These are phyloP conservation scores for Colletotrichum spinosum DNA, from an alignment of 2,329 filamentous ascomycete genomes.

Conservation along the genomic window DNA sequence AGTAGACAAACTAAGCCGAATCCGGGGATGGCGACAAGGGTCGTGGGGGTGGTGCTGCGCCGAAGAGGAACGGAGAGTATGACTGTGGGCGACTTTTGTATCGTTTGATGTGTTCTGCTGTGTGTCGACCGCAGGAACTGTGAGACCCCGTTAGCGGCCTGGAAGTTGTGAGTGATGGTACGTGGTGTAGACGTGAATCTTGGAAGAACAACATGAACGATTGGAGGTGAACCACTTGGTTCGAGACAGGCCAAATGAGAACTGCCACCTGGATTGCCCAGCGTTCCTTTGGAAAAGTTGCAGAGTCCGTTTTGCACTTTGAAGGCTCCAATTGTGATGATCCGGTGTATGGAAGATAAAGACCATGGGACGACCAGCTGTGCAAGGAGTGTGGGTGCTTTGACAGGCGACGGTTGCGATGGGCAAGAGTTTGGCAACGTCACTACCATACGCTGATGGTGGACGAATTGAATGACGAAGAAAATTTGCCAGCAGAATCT, in stretches of 20 bases:
- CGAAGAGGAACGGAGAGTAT: slow-evolving; percentile 20
- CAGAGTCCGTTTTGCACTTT: slow-evolving; percentile 17
- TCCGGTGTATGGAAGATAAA: no score
- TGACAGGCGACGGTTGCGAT: not conserved
- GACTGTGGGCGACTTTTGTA: slow-evolving; percentile 18
- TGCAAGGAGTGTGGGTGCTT: slow-evolving; percentile 6
- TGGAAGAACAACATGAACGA: not conserved
- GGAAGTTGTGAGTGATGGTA: slow-evolving; percentile 2
- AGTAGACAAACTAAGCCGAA: slow-evolving; percentile 15
- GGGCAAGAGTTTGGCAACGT: not conserved
- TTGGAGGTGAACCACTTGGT: slow-evolving; percentile 18
- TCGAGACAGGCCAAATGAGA: not conserved
- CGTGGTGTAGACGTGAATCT: slow-evolving; percentile 6
- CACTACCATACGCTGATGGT: not conserved
- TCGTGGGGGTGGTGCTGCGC: slow-evolving; percentile 26
- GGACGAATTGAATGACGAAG: slow-evolving; percentile 3
- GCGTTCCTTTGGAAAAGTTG: not conserved
- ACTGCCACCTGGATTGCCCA: not conserved
- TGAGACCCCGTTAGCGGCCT: slow-evolving; percentile 28
- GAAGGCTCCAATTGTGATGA: not conserved
- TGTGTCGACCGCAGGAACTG: slow-evolving; percentile 21
- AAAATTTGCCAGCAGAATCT: not conserved
- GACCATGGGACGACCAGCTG: not conserved
- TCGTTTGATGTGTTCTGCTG: slow-evolving; percentile 4
- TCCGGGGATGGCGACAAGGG: slow-evolving; percentile 13